A percentile compares a stretch with the other conserved stretches of the same genome.
Evolutionary conservation across 305 asterid genomes (phyloP).

Genomic region (Plantago lanceolata): DNA sequence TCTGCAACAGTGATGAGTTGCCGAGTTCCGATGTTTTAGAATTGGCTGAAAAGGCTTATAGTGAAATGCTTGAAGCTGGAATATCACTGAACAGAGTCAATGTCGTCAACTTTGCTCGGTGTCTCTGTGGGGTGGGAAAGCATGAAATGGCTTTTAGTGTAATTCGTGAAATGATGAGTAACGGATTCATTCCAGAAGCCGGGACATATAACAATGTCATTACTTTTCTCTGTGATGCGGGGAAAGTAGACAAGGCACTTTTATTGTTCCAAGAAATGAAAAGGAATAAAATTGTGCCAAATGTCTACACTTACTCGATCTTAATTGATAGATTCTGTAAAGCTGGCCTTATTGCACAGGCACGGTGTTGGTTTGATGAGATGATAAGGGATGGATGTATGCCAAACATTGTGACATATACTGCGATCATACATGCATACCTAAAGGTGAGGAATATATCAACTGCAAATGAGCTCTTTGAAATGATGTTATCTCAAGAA

Average conservation of each 20-base stretch:
- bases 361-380: conserved; percentile 77
- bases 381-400: conserved; percentile 65
- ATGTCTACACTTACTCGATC: conserved; percentile 80
- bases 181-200: conserved; percentile 75
- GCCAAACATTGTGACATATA: conserved; percentile 83
- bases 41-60: conserved; percentile 75
- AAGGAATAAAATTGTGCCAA: conserved; percentile 56
- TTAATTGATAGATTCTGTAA: conserved; percentile 88
- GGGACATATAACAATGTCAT: conserved; percentile 81
- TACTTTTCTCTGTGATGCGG: conserved; percentile 65
- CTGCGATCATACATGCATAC: conserved; percentile 79
- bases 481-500: conserved; percentile 65
- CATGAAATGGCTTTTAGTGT: conserved; percentile 62
- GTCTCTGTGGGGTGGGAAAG: conserved; percentile 70
- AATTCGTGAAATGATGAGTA: conserved; percentile 67
- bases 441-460: conserved; percentile 71
- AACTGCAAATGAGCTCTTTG: conserved; percentile 70
- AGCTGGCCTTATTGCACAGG: conserved; percentile 80
- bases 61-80: conserved; percentile 63
- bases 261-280: conserved; percentile 73
- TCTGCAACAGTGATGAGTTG: conserved; percentile 63
- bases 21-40: conserved; percentile 51
- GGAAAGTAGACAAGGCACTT: conserved; percentile 78
- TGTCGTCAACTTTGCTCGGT: conserved; percentile 59
- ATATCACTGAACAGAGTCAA: conserved; percentile 66